Evolutionary conservation across 768 basidiomycete genomes (phyloP).

Genomic region (Tephrocybe sp.): DNA sequence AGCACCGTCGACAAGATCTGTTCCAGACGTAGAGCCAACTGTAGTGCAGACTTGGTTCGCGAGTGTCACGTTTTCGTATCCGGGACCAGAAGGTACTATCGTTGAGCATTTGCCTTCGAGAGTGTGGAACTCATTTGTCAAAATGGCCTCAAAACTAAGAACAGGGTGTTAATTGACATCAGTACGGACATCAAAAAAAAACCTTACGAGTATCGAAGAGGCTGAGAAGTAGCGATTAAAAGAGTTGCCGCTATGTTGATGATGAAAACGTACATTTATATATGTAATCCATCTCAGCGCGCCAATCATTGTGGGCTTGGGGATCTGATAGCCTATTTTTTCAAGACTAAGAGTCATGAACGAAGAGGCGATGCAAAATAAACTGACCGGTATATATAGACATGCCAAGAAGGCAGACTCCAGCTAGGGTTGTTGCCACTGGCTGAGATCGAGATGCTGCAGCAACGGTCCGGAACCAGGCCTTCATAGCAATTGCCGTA

Average conservation of each 20-base stretch:
- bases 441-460: conserved; percentile 58
- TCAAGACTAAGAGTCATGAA: not conserved
- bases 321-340: conserved; percentile 52
- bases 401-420: conserved; percentile 45
- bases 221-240: conserved; percentile 24
- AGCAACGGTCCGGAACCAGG: conserved; percentile 70
- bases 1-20: conserved; percentile 57
- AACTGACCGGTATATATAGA: conserved; percentile 46
- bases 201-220: conserved; percentile 40
- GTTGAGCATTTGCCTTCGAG: conserved; percentile 60
- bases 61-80: conserved; percentile 55
- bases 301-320: conserved; percentile 64
- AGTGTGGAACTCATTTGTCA: conserved; percentile 82
- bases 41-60: conserved; percentile 78
- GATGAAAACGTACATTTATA: conserved; percentile 46
- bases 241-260: not conserved
- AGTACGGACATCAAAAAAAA: conserved; percentile 38
- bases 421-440: conserved; percentile 53
- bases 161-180: conserved; percentile 15
- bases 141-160: conserved; percentile 65
- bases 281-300: conserved; percentile 68
- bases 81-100: conserved; percentile 62
- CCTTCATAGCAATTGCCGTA: conserved; percentile 67
- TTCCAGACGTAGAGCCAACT: conserved; percentile 63
- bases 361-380: conserved; percentile 16